These are phyloP conservation scores for Penicillium sclerotiorum DNA, from an alignment of 2,329 filamentous ascomycete species.

Conservation along the genomic window DNA sequence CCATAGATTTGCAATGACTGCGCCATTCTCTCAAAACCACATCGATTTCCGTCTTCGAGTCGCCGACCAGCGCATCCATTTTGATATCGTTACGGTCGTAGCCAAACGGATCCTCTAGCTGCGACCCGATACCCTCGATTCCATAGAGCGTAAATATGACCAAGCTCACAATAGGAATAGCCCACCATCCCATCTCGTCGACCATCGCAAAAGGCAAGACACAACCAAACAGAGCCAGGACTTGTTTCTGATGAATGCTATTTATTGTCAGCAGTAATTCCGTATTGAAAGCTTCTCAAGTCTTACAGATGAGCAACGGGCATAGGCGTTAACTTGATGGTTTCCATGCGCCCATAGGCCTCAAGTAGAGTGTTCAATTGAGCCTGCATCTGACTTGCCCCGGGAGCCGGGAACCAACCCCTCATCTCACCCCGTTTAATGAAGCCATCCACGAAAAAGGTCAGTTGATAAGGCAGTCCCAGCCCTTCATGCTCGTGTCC, in stretches of 20 bases:
- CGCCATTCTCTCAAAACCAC: constrained; percentile 64
- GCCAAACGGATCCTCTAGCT: constrained; percentile 68
- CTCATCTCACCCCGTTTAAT: constrained; percentile 59
- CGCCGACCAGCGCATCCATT: constrained; percentile 67
- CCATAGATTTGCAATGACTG: constrained; percentile 28
- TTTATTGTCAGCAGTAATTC: neutral
- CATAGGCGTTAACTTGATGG: constrained; percentile 65
- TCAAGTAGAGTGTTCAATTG: constrained; percentile 61
- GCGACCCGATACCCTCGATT: constrained; percentile 64
- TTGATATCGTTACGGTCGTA: constrained; percentile 69
- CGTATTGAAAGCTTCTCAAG: neutral
- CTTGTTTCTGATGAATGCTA: constrained; percentile 66
- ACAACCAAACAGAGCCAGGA: constrained; percentile 62
- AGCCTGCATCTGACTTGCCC: constrained; percentile 59
- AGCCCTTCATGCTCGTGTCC: constrained; percentile 62
- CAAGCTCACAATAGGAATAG: constrained; percentile 60
- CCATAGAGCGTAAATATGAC: constrained; percentile 67
- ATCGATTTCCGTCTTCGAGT: constrained; percentile 60
- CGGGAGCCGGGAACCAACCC: constrained; percentile 63
- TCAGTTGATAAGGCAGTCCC: constrained; percentile 62
- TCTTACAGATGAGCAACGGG: constrained; percentile 62
- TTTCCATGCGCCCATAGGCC: constrained; percentile 66
- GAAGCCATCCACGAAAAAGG: constrained; percentile 62
- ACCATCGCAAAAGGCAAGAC: constrained; percentile 67
- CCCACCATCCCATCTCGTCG: constrained; percentile 65